Percentiles rank a stretch among this genome's conserved stretches.
Conservation (phyloP, 371 early-diverging fungal species). For the Mucor racemosus region DNA sequence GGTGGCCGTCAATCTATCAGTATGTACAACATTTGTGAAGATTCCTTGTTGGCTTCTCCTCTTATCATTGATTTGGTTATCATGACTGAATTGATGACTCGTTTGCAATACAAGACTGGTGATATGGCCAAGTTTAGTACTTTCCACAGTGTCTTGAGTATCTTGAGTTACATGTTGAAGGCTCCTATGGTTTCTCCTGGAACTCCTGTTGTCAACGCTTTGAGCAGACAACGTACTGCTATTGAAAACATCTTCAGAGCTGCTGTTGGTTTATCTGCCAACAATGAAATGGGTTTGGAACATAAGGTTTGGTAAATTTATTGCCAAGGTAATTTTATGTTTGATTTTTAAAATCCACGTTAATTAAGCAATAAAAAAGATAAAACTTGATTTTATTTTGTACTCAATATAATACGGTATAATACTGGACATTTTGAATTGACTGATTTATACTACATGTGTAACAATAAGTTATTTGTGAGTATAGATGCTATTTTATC, state of each 20-base stretch:
- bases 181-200: conserved; percentile 91
- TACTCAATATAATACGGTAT: no score
- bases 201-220: conserved; percentile 94
- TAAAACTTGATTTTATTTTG: no score
- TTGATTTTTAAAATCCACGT: no score
- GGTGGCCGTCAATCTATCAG: conserved; percentile 96
- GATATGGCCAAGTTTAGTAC: conserved; percentile 72
- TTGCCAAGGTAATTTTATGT: not conserved
- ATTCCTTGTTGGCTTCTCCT: conserved; percentile 95
- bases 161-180: conserved; percentile 90
- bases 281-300: conserved; percentile 90
- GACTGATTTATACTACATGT: no score
- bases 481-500: no score
- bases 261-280: conserved; percentile 89
- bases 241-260: conserved; percentile 97
- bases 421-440: no score
- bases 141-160: conserved; percentile 93
- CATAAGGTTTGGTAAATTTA: conserved; percentile 72
- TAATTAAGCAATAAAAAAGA: no score
- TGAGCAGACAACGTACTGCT: conserved; percentile 91
- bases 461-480: no score
- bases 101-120: conserved; percentile 82
- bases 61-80: conserved; percentile 94
- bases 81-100: conserved; percentile 94
- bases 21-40: conserved; percentile 97